Evolutionary conservation across 108 stramenopile genomes (phyloP).

Genomic region (Skeletonema menzelii): DNA sequence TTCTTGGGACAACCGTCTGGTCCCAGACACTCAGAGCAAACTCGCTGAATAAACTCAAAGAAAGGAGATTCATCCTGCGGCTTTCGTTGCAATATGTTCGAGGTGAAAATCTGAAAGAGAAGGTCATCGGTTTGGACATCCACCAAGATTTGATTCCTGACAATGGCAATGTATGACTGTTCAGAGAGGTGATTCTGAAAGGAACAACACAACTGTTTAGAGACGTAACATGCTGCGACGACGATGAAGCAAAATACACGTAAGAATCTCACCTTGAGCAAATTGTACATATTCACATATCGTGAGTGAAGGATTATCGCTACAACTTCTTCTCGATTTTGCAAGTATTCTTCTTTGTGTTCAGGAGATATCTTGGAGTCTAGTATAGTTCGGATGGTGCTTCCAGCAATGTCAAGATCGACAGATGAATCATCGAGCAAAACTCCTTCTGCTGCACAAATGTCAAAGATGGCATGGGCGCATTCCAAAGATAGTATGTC

Average conservation of each 20-base stretch:
- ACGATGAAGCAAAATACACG: background rate
- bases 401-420: conserved; percentile 42
- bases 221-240: background rate
- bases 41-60: conserved; percentile 90
- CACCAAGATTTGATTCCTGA: conserved; percentile 83
- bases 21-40: conserved; percentile 69
- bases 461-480: conserved; percentile 46
- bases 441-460: conserved; percentile 40
- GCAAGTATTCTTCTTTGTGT: conserved; percentile 30
- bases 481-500: conserved; percentile 36
- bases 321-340: conserved; percentile 48
- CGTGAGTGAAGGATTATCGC: conserved; percentile 65
- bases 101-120: conserved; percentile 88
- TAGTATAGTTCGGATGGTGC: conserved; percentile 34
- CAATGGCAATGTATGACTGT: conserved; percentile 72
- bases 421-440: conserved; percentile 68
- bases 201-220: background rate
- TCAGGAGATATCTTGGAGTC: conserved; percentile 20
- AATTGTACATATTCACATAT: conserved; percentile 73
- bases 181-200: conserved; percentile 66
- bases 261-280: conserved; percentile 48
- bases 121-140: conserved; percentile 88
- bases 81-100: conserved; percentile 73
- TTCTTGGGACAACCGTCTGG: conserved; percentile 63
- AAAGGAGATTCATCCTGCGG: conserved; percentile 84